These are phyloP conservation scores for Barbarea vulgaris DNA, from an alignment of 345 rosid species.

Conservation along the genomic window DNA sequence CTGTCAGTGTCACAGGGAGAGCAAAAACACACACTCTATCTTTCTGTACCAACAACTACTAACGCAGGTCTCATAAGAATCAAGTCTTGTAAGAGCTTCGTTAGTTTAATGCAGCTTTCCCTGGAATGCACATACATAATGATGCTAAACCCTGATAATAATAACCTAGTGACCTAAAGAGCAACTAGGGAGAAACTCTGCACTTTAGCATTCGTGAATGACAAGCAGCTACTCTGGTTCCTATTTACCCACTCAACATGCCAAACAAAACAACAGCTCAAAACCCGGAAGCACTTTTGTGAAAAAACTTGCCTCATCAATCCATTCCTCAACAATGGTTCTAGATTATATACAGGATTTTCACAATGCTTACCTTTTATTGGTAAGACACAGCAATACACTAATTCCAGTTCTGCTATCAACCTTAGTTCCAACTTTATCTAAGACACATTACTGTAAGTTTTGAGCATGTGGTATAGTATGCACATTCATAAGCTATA, in stretches of 20 bases:
- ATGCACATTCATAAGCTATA: background rate
- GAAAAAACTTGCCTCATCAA: background rate
- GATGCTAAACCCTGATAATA: background rate
- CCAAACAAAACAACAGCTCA: background rate
- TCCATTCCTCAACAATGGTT: background rate
- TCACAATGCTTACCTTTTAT: slow-evolving; percentile 6
- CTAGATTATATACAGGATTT: background rate
- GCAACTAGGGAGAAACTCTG: background rate
- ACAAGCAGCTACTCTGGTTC: background rate
- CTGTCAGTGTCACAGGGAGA: slow-evolving; percentile 3
- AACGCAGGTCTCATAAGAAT: background rate
- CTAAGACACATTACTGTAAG: background rate
- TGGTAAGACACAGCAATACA: slow-evolving; percentile 15
- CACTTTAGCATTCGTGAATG: background rate
- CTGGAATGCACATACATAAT: slow-evolving; percentile 4
- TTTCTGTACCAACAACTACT: background rate
- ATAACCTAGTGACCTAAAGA: background rate
- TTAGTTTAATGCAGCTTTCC: background rate
- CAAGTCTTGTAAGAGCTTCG: background rate
- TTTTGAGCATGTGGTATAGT: background rate
- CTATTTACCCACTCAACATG: background rate
- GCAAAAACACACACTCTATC: background rate
- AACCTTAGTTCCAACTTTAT: background rate
- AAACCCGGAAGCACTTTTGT: background rate
- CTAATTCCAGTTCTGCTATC: slow-evolving; percentile 5